phyloP scores from a whole-genome alignment of 306 rosid species.

The Quercus berberidifolia region DNA sequence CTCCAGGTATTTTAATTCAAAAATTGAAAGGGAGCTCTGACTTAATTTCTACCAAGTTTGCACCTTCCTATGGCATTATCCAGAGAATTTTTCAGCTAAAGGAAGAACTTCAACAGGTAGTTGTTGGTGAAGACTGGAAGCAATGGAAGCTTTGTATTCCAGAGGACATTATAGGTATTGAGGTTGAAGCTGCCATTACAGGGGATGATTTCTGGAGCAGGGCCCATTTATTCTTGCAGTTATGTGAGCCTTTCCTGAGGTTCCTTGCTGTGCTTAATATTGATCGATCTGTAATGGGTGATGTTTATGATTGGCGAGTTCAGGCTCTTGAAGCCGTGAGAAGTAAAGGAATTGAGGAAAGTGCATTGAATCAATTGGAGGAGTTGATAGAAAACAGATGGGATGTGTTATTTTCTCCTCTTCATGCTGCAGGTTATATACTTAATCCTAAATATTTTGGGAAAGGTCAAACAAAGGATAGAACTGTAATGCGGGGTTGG shows the following conservation, averaged over 20 bases:
- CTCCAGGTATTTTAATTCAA: slow-evolving; percentile 25
- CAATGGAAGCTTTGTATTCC: slow-evolving; percentile 41
- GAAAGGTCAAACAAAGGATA: slow-evolving; percentile 51
- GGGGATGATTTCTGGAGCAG: slow-evolving; percentile 47
- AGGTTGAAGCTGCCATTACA: slow-evolving; percentile 46
- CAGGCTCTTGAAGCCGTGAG: slow-evolving; percentile 40
- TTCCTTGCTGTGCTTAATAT: slow-evolving; percentile 28
- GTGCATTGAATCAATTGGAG: slow-evolving; percentile 38
- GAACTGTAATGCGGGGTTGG: slow-evolving; percentile 58
- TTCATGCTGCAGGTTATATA: slow-evolving; percentile 55
- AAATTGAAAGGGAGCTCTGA: slow-evolving; percentile 29
- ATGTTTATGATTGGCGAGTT: slow-evolving; percentile 48
- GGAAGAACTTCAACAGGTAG: slow-evolving; percentile 33
- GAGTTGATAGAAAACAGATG: slow-evolving; percentile 49
- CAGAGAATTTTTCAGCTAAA: slow-evolving; percentile 40
- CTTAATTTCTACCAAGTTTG: slow-evolving; percentile 27
- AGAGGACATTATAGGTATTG: slow-evolving; percentile 32
- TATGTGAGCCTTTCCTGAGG: slow-evolving; percentile 44
- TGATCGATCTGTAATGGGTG: slow-evolving; percentile 47
- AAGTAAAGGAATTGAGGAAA: slow-evolving; percentile 29
- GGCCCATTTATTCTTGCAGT: slow-evolving; percentile 33
- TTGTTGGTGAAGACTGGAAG: slow-evolving; percentile 49
- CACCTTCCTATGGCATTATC: slow-evolving; percentile 39
- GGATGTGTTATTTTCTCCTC: slow-evolving; percentile 54
- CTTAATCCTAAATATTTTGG: slow-evolving; percentile 50